Conservation (phyloP, 2,329 filamentous ascomycete species). For the Aspergillus ibericus region DNA sequence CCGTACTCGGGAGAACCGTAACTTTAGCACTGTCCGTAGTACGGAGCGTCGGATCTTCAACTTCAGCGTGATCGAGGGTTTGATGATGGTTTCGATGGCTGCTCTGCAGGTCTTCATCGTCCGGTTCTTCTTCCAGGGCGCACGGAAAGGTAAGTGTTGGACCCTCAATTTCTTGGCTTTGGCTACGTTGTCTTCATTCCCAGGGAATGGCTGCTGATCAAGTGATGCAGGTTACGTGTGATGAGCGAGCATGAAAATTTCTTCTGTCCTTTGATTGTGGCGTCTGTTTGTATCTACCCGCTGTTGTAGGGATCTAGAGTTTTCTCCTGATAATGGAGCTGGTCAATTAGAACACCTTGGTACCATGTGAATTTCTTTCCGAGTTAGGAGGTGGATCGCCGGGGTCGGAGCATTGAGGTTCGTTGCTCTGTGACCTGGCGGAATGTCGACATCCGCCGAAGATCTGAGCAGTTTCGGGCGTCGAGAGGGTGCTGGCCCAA, state of each 20-base stretch:
- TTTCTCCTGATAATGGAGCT: conserved; percentile 11
- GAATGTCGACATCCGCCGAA: background rate
- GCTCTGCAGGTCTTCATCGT: conserved; percentile 96
- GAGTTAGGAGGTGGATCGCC: background rate
- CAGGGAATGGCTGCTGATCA: background rate
- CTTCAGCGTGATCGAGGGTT: conserved; percentile 90
- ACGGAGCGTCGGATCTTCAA: conserved; percentile 96
- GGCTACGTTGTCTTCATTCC: background rate
- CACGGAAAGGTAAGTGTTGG: conserved; percentile 59
- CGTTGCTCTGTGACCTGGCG: background rate
- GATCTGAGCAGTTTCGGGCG: background rate
- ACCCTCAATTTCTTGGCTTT: too few relatives aligned
- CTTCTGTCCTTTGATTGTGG: conserved; percentile 27
- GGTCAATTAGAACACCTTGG: conserved; percentile 9
- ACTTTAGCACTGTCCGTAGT: conserved; percentile 96
- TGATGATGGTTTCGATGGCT: conserved; percentile 92
- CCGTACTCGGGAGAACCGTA: conserved; percentile 96
- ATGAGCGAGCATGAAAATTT: conserved; percentile 33
- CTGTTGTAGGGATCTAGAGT: conserved; percentile 19
- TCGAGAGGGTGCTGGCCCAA: background rate
- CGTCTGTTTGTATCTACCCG: conserved; percentile 25
- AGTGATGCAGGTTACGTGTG: conserved; percentile 36
- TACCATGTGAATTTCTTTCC: background rate
- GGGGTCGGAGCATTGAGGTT: background rate
- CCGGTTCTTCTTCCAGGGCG: conserved; percentile 95